These are phyloP conservation scores for Paramyrothecium roridum DNA, from an alignment of 2,329 filamentous ascomycete species.

Conservation along the genomic window DNA sequence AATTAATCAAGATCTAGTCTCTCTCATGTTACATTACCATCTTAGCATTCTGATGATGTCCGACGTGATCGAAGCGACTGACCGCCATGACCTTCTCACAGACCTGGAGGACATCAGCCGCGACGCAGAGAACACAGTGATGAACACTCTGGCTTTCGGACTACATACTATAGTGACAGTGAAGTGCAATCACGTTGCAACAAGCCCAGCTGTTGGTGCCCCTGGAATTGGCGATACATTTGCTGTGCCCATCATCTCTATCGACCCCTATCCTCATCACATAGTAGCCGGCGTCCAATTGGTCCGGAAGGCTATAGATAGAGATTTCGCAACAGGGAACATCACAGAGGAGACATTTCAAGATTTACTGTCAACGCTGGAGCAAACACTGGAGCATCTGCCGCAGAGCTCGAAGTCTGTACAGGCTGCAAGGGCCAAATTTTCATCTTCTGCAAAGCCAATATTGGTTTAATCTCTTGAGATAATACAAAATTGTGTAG, in stretches of 20 bases:
- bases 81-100: constrained; percentile 19
- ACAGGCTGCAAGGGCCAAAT: constrained; percentile 20
- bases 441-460: constrained; percentile 5
- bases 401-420: constrained; percentile 28
- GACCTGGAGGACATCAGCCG: constrained; percentile 17
- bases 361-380: constrained; percentile 20
- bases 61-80: constrained; percentile 24
- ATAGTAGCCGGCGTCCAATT: constrained; percentile 25
- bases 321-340: constrained; percentile 19
- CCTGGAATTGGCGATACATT: constrained; percentile 1
- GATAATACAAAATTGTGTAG: background rate
- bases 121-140: constrained; percentile 25
- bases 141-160: constrained; percentile 27
- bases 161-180: constrained; percentile 21
- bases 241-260: constrained; percentile 23
- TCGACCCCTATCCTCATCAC: constrained; percentile 28
- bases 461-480: background rate
- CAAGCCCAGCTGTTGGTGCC: background rate
- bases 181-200: background rate
- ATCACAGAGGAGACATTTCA: constrained; percentile 21
- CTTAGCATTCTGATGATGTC: constrained; percentile 26
- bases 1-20: constrained; percentile 15
- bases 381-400: constrained; percentile 18
- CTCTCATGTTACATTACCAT: constrained; percentile 29
- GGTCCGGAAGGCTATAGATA: constrained; percentile 22